Conservation (phyloP, 768 basidiomycete species). For the Macrolepiota dolichaula region DNA sequence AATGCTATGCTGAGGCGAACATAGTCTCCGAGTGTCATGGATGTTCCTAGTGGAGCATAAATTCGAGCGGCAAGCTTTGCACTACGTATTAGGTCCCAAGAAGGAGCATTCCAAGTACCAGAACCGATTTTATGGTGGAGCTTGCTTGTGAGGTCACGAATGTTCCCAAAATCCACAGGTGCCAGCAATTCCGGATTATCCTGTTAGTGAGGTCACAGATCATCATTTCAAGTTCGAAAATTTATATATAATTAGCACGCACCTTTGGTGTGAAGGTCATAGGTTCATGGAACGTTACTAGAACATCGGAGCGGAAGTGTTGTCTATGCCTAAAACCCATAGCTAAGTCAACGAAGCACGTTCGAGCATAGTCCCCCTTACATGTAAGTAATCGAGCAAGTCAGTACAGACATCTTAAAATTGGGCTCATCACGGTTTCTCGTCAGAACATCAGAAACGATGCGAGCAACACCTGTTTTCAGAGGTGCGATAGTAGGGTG, state of each 20-base stretch:
- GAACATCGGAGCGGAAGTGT: conserved; percentile 84
- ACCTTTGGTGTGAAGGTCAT: conserved; percentile 66
- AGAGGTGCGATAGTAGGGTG: conserved; percentile 85
- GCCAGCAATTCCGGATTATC: conserved; percentile 68
- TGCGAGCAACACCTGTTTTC: conserved; percentile 84
- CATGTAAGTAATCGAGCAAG: conserved; percentile 85
- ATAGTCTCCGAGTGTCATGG: conserved; percentile 81
- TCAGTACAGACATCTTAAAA: conserved; percentile 70
- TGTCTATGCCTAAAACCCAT: conserved; percentile 62
- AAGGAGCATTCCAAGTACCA: conserved; percentile 81
- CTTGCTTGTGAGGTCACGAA: conserved; percentile 56
- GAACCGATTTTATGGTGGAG: conserved; percentile 70
- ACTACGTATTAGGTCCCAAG: conserved; percentile 73
- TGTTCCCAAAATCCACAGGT: conserved; percentile 59
- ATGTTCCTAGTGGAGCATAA: conserved; percentile 86
- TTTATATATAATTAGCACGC: conserved; percentile 2
- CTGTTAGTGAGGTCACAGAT: conserved; percentile 30
- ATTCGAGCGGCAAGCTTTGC: conserved; percentile 77
- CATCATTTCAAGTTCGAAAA: not conserved
- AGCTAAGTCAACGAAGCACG: conserved; percentile 8
- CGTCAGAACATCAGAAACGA: conserved; percentile 75
- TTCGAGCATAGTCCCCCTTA: conserved; percentile 22
- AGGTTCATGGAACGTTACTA: conserved; percentile 78
- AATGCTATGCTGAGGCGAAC: conserved; percentile 75
- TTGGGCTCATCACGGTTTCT: conserved; percentile 63